phyloP scores from a whole-genome alignment of 768 basidiomycete species.

The Boletus vermiculosoides region DNA sequence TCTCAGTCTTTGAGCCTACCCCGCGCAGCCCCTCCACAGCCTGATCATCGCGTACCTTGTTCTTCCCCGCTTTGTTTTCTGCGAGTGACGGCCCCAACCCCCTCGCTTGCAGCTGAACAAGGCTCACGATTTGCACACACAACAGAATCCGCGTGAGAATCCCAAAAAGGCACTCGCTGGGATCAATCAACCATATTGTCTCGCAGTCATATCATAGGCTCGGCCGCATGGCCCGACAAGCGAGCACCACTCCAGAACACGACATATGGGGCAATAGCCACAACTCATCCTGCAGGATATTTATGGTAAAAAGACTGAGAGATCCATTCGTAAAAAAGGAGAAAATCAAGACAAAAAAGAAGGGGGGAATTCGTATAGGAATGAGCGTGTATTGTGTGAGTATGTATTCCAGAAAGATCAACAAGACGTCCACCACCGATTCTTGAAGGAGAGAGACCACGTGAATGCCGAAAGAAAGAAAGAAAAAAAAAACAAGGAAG shows the following conservation, averaged over 20 bases:
- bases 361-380: slow-evolving; percentile 15
- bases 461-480: slow-evolving; percentile 1
- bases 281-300: background rate
- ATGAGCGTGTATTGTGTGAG: slow-evolving; percentile 29
- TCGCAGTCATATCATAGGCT: background rate
- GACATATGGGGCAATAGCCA: background rate
- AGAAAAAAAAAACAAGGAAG: too few relatives aligned
- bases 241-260: background rate
- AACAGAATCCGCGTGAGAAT: slow-evolving; percentile 18
- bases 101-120: too few relatives aligned
- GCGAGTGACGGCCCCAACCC: background rate
- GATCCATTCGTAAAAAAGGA: slow-evolving; percentile 17
- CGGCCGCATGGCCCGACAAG: too few relatives aligned
- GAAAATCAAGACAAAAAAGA: background rate
- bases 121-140: too few relatives aligned
- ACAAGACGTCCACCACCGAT: slow-evolving; percentile 9
- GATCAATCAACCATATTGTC: background rate
- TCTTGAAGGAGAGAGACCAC: slow-evolving; percentile 18
- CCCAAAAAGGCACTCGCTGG: background rate
- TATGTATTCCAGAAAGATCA: slow-evolving; percentile 29
- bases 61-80: background rate
- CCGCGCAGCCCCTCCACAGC: slow-evolving; percentile 5
- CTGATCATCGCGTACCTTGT: slow-evolving; percentile 14
- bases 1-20: background rate
- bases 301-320: slow-evolving; percentile 10